Base-by-base conservation (phyloP, 1,139 yeast species). In the Candida frijolesensis region DNA sequence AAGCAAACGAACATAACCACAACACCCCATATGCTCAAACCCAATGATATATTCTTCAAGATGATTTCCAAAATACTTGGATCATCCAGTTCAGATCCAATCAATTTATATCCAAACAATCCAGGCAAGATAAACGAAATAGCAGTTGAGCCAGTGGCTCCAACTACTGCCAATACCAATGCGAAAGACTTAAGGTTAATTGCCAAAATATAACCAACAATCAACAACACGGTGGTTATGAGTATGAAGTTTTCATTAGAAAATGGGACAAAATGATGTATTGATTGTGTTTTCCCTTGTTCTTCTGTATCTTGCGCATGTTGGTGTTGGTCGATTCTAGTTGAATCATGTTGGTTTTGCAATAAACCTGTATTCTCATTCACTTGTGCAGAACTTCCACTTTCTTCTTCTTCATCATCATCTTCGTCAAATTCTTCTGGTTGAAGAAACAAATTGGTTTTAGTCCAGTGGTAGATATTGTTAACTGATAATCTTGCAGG, bases 401-500 rank as follows among this genome's bases (percentile, higher is more conserved):
- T 33, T 30, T 40, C 25, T 9, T 48, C 47, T 27, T 45, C 38
- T 10, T 49, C 30, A 15, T 43, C 30, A 15, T 43, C 22, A 19
- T 19, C 22, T 19, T 19, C 22, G 22, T 19, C 22, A 19, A 3
- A 19, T 19, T 19, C 22, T 4, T 19, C 22, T 19, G 22, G 22
- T 19, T 4, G 22, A 19, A 19, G 22, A 19, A 25, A 32, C 9
- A 49, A 22, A 19, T 52, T 51, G 37, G 43, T 46, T 14, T 42
- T 35, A 16, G 79, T 45, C 81, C 88, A 85, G 60, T 79, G 80
- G 49, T 79, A 68, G 56, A 92, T 82, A 66, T 92, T 90, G 65
- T 89, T 87, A 32, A 87, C 74, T 0, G 97, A 89, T 29, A 89
- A 85, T 51, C 99, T 76, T 45, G 96, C 89, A 0, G 99, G 99